Evolutionary conservation across 768 basidiomycete genomes (phyloP).

Genomic region (Naganishia friedmannii): DNA sequence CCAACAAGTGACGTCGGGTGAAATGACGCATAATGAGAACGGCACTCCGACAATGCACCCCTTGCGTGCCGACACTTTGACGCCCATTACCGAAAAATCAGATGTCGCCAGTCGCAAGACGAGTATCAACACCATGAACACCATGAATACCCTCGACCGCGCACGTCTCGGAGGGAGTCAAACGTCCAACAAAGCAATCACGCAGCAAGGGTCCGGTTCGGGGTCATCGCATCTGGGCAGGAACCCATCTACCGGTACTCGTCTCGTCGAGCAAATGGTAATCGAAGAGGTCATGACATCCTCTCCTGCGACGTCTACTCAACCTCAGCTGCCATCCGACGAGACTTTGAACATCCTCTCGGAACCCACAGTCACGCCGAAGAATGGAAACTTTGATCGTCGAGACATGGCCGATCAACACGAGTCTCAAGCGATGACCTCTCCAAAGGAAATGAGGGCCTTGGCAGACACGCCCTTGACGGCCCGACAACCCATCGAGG

Average conservation of each 20-base stretch:
- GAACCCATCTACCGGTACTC: constrained; percentile 21
- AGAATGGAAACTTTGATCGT: background rate
- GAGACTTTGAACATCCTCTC: background rate
- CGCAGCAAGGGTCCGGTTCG: constrained; percentile 21
- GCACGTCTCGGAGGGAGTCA: constrained; percentile 24
- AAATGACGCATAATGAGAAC: background rate
- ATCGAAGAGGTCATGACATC: constrained; percentile 18
- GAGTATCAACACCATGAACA: constrained; percentile 40
- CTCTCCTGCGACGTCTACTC: constrained; percentile 1
- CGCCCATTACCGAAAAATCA: constrained; percentile 66
- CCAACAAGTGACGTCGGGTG: background rate
- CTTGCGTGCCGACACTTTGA: constrained; percentile 51
- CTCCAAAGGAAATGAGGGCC: background rate
- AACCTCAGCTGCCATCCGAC: background rate
- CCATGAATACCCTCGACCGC: constrained; percentile 29
- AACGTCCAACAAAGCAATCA: constrained; percentile 8
- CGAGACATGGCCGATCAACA: background rate
- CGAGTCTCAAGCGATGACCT: background rate
- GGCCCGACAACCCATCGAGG: background rate
- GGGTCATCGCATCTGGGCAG: constrained; percentile 23
- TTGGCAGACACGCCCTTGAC: background rate
- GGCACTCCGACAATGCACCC: constrained; percentile 13
- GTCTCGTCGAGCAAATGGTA: constrained; percentile 22
- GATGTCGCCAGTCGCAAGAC: constrained; percentile 45
- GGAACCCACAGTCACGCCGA: background rate